Base-by-base conservation (phyloP, 2,329 filamentous ascomycete genomes). In the Phialemoniopsis sp. region DNA sequence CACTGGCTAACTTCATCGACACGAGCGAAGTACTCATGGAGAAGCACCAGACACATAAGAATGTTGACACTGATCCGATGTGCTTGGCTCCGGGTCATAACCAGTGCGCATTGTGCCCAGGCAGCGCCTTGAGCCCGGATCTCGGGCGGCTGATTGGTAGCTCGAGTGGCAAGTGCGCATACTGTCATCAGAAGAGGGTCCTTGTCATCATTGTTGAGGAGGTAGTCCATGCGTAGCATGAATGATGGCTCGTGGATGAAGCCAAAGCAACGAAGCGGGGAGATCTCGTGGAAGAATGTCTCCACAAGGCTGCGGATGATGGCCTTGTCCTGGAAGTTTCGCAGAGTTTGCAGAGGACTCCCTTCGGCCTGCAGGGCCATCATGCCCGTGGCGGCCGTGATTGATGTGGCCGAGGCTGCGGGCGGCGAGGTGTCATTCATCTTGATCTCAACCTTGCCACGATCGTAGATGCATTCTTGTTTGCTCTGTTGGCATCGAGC, bases 21-120 rank as follows among this genome's bases (percentile, higher is more conserved):
- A 9, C 40, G 37, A 12, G 35, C 30, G 8, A 32, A 40, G 34
- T 45, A 38, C 31, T 45, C 43, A 33, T 45, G 40, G 3, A 45
- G 31, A 9, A 45, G 36, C 8, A 45, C 43, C 4, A 37, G 37
- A n/a, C 33, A 40, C 34, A 40, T 40, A 34, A 45, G 41, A 3
- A 42, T 37, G 12, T 35, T 28, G 4, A 42, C 40, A 1, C 36
- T 36, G 16, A 45, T 39, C 19, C 34, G 29, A 8, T 40, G 39
- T 15, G 39, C 39, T 14, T 39, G 30, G n/a, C 28, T 36, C 34
- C 42, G 34, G 14, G 42, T 21, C 18, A 28, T 30, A 13, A 30
- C 16, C 31, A 40, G 36, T 15, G 43, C 43, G 13, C 32, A 28
- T 16, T 34, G 36, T 3, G 43, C 43, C 40, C 43, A 45, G 9